These are phyloP conservation scores for Pyrenochaeta sp. DNA, from an alignment of 2,329 filamentous ascomycete species.

Conservation along the genomic window DNA sequence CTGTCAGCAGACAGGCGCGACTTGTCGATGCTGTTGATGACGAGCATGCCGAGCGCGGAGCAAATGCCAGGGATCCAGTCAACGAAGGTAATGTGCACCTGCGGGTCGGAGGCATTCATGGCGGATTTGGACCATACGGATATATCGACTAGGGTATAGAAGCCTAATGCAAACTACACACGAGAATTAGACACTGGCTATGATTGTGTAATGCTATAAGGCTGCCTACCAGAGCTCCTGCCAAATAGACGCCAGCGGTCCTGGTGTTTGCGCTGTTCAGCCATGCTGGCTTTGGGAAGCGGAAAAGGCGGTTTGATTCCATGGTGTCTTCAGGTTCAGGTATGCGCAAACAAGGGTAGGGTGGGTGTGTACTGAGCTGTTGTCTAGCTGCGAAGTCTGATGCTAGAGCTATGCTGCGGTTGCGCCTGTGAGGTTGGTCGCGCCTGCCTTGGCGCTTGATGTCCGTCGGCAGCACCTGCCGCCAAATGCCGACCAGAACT, in stretches of 20 bases:
- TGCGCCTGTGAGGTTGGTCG: constrained; percentile 43
- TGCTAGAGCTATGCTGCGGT: constrained; percentile 26
- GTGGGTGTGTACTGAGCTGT: constrained; percentile 2
- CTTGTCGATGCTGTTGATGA: constrained; percentile 78
- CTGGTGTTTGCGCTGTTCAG: constrained; percentile 70
- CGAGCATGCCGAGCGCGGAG: constrained; percentile 73
- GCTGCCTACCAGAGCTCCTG: constrained; percentile 68
- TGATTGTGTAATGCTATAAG: neutral
- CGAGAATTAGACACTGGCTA: constrained; percentile 9
- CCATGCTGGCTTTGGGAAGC: constrained; percentile 73
- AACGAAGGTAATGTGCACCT: constrained; percentile 72
- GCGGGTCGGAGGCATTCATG: constrained; percentile 64
- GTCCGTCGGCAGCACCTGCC: constrained; percentile 14
- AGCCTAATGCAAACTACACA: constrained; percentile 70
- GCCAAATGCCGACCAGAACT: constrained; percentile 18
- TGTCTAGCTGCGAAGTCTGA: constrained; percentile 16
- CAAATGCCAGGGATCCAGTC: constrained; percentile 78
- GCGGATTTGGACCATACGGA: constrained; percentile 69
- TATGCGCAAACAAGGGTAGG: constrained; percentile 2
- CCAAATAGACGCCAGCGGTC: constrained; percentile 71
- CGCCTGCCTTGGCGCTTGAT: constrained; percentile 22
- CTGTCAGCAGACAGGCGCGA: constrained; percentile 69
- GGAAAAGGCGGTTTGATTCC: constrained; percentile 68
- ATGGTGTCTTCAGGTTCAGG: constrained; percentile 32
- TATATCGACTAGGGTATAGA: constrained; percentile 75